Base-by-base conservation (phyloP, 2,329 filamentous ascomycete genomes). In the Fusarium oligoseptatum region DNA sequence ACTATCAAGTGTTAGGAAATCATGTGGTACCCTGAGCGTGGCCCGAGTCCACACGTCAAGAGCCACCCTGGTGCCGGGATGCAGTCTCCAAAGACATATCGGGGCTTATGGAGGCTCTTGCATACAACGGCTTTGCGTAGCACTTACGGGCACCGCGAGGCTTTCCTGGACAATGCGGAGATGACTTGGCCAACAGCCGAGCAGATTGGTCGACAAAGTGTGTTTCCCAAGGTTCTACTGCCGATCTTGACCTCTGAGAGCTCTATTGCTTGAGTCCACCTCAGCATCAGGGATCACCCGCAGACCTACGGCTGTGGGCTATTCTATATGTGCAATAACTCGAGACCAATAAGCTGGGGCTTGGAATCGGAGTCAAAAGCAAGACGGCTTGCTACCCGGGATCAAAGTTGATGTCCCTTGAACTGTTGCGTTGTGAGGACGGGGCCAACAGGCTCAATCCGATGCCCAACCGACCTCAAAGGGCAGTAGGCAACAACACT, bases 21-120 rank as follows among this genome's bases (percentile, higher is more conserved):
- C 79, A 79, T 78, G 80, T 81, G 80, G 80, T 76, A 79, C 78
- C 73, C 48, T 64, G 71, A 75, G 78, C 72, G 76, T 77, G 79
- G 78, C 80, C 80, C 79, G 74, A 81, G 79, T 76, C 78, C 75
- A 75, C 75, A 77, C 72, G 74, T 76, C 71, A 72, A 75, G 73
- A 76, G 68, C 79, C 77, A 80, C 80, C 77, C 78, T 71, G 68
- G 73, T 70, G 74, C 73, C 73, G 64, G 76, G 76, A 79, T 75
- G 66, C 65, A 72, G 69, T 72, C 64, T 65, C 68, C 73, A 68
- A 73, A 79, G 72, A 71, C 74, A 74, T 77, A 75, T 76, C 66
- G 65, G 68, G 71, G 65, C 70, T 66, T 71, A 75, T 75, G 67
- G 68, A 73, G 72, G 71, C 74, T 74, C 73, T 75, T 73, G 73